Base-by-base conservation (phyloP, 2,329 filamentous ascomycete genomes). In the Epichloe gansuensis region DNA sequence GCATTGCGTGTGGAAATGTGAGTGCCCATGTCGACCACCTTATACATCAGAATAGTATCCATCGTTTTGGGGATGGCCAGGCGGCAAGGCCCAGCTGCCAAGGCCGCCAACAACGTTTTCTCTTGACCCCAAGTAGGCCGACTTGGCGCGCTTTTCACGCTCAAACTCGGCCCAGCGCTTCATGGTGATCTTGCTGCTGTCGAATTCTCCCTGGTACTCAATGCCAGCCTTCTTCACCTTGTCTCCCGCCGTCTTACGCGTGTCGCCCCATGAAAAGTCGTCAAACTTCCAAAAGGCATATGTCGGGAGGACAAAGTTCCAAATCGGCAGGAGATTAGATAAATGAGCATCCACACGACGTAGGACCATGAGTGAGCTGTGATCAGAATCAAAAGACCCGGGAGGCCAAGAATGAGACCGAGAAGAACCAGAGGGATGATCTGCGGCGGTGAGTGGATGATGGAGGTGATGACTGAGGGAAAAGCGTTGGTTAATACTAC, bases 231-330 rank as follows among this genome's bases (percentile, higher is more conserved):
- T 93, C 75, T 91, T 91, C 13, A 81, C 85, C 73, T 86, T 88
- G 65, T 95, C 91, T 31, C 91, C 91, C 0, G 85, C 88, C 42
- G 91, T 95, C 80, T 97, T 95, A 56, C 93, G 83, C 52, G 93
- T 98, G 58, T 98, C 94, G 63, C 93, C 93, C 93, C 93, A 98
- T 53, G 88, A 95, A 76, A 98, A 98, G 74, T 98, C 93, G 67
- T 98, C 93, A 67, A 98, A 98, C 73, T 98, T 97, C 93, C 93
- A 98, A 76, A 91, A 98, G 3, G 93, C 86, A 66, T 98, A 98
- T 7, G 82, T 81, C 0, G 93, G 93, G 8, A 98, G 82, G 39
- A 98, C 77, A 67, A 98, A 95, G 70, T 98, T 98, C 93, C 93
- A 98, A 54, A 98, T 80, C 0, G 94, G 94, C 1, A 98, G 81